Conservation (phyloP, 441 rosid genomes). For the Adansonia grandidieri region DNA sequence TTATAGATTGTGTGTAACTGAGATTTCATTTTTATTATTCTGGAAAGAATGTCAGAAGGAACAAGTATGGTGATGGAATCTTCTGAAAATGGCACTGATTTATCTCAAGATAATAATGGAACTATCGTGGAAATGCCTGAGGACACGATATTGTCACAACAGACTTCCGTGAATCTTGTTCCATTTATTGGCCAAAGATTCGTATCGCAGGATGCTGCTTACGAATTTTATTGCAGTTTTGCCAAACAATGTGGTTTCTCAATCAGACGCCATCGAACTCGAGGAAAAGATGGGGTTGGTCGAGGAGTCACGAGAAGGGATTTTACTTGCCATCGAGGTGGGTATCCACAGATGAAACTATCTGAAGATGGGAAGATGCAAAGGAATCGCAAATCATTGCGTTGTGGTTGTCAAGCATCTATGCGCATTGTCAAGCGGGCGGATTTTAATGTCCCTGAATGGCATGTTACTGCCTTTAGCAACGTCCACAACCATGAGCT, state of each 20-base stretch:
- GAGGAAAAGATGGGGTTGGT: constrained; percentile 70
- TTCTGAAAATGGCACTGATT: constrained; percentile 54
- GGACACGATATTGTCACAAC: constrained; percentile 56
- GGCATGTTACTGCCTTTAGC: constrained; percentile 70
- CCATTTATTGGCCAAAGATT: constrained; percentile 68
- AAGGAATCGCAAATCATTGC: constrained; percentile 64
- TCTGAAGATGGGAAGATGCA: constrained; percentile 67
- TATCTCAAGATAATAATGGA: constrained; percentile 50
- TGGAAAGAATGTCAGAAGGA: constrained; percentile 51
- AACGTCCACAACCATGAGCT: constrained; percentile 66
- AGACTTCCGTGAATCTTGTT: constrained; percentile 63
- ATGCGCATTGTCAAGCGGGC: constrained; percentile 66
- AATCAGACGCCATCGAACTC: constrained; percentile 63
- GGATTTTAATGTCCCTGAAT: constrained; percentile 65
- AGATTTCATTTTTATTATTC: constrained; percentile 18
- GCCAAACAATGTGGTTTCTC: constrained; percentile 72
- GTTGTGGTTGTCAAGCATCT: constrained; percentile 67
- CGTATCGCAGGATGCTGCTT: constrained; percentile 70
- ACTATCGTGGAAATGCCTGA: constrained; percentile 50
- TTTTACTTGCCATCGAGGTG: constrained; percentile 75
- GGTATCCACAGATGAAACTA: constrained; percentile 59
- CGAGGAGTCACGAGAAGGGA: constrained; percentile 71
- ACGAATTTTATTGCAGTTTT: constrained; percentile 71
- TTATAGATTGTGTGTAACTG: constrained; percentile 32
- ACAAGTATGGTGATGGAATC: constrained; percentile 49